Conservation (phyloP, 2,329 filamentous ascomycete species). For the Aspergillus arachidicola region DNA sequence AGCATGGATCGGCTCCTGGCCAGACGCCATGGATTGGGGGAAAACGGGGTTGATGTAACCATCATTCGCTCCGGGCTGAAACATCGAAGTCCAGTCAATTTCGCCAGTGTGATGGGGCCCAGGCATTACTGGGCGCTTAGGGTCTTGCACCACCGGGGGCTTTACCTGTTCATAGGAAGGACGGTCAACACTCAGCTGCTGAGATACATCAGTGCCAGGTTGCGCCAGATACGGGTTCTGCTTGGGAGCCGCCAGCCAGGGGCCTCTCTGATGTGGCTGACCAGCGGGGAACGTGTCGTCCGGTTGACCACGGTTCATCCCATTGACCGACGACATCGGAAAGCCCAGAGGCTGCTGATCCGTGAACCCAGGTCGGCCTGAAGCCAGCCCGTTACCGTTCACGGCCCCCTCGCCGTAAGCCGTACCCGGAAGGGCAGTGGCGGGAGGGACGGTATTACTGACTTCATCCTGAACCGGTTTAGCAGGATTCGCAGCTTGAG, state of each 20-base stretch:
- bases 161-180: conserved; percentile 47
- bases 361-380: conserved; percentile 41
- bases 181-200: conserved; percentile 49
- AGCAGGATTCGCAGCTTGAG: conserved; percentile 47
- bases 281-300: conserved; percentile 40
- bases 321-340: conserved; percentile 45
- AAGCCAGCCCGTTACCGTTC: conserved; percentile 45
- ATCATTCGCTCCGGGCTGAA: conserved; percentile 71
- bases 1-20: conserved; percentile 69
- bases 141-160: conserved; percentile 42
- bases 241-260: conserved; percentile 49
- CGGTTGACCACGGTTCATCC: conserved; percentile 43
- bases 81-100: conserved; percentile 77
- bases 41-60: conserved; percentile 65
- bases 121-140: conserved; percentile 59
- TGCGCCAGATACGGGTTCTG: conserved; percentile 48
- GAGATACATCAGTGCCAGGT: conserved; percentile 43
- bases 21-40: conserved; percentile 67
- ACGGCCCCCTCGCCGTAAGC: conserved; percentile 46
- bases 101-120: conserved; percentile 59
- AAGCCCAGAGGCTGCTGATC: conserved; percentile 48
- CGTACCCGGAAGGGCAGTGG: conserved; percentile 46
- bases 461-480: conserved; percentile 50
- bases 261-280: conserved; percentile 42
- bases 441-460: conserved; percentile 46